Base-by-base conservation (phyloP, 331 rosid genomes). In the Ulmus americana region DNA sequence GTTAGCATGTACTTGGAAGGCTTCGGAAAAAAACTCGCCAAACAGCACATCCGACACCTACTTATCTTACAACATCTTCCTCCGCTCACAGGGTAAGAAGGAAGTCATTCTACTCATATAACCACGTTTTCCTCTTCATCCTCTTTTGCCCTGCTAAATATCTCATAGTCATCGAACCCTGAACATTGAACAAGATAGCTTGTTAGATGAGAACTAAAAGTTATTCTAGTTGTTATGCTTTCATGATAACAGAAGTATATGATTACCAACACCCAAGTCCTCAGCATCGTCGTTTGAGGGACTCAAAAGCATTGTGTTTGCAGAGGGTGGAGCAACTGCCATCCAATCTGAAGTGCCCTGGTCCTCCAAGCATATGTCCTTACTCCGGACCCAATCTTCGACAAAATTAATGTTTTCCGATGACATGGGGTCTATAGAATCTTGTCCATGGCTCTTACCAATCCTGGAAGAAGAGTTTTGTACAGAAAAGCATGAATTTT, bases 151-250 rank as follows among this genome's bases (percentile, higher is more conserved):
- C 72, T 56, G 7, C 1, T 22, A 43, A 57, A 52, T 50, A 73
- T 73, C 61, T 73, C 77, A 3, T 18, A 15, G 14, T 73, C 77
- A 50, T 73, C 67, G 43, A 59, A 73, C 7, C 77, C 77, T 72
- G 72, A 43, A 43, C 8, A 50, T 73, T 65, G 35, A 73, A 61
- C 62, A 65, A 51, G 42, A 44, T 6, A 28, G 1, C 7, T 20
- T 40, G 47, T 72, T 10, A 41, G 12, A 12, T 42, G 5, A 28
- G 35, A 22, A 8, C 35, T 18, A 45, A 6, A 6, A 9, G 5
- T 2, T 4, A 9, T 28, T 7, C 0, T 3, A 13, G 11, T 7
- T 51, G 39, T 42, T 6, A 18, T 20, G 28, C 3, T 2, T 41
- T 40, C 39, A 65, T 12, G 49, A 59, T 10, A 39, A 57, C 8